Conservation (phyloP, 176 grass and related monocot genomes). For the Olyra latifolia region DNA sequence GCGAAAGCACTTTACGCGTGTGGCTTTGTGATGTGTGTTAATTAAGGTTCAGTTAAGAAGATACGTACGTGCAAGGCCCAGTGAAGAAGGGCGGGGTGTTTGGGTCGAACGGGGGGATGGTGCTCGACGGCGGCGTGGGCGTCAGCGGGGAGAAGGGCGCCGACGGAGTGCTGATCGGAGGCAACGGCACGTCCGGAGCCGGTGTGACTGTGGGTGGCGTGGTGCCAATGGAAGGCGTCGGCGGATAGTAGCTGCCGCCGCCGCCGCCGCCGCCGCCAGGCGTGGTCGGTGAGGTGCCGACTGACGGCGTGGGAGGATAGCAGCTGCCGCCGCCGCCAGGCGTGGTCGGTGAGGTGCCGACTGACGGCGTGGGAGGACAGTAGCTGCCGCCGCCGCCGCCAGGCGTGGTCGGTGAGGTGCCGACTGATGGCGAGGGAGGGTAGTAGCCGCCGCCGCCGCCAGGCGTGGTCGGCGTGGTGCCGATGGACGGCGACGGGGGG, state of each 20-base stretch:
- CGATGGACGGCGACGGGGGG: conserved; percentile 7
- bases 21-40: not conserved
- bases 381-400: conserved; percentile 15
- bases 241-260: conserved; percentile 13
- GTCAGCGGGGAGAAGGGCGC: conserved; percentile 47
- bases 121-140: conserved; percentile 49
- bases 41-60: not conserved
- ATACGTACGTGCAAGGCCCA: conserved; percentile 66
- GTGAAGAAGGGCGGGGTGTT: conserved; percentile 56
- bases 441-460: conserved; percentile 13
- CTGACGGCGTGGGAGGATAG: conserved; percentile 28
- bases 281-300: conserved; percentile 14
- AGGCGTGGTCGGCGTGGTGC: conserved; percentile 24
- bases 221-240: conserved; percentile 6
- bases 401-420: conserved; percentile 13
- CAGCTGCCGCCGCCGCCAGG: conserved; percentile 24
- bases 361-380: conserved; percentile 14
- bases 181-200: conserved; percentile 34
- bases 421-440: conserved; percentile 23
- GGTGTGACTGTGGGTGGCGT: conserved; percentile 31
- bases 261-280: conserved; percentile 5
- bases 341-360: conserved; percentile 18
- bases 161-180: conserved; percentile 23
- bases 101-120: conserved; percentile 69
- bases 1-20: not conserved